Percentiles rank a stretch among this genome's conserved stretches.
phyloP scores from a whole-genome alignment of 2,329 filamentous ascomycete genomes.

The Trichophyton mentagrophytes region DNA sequence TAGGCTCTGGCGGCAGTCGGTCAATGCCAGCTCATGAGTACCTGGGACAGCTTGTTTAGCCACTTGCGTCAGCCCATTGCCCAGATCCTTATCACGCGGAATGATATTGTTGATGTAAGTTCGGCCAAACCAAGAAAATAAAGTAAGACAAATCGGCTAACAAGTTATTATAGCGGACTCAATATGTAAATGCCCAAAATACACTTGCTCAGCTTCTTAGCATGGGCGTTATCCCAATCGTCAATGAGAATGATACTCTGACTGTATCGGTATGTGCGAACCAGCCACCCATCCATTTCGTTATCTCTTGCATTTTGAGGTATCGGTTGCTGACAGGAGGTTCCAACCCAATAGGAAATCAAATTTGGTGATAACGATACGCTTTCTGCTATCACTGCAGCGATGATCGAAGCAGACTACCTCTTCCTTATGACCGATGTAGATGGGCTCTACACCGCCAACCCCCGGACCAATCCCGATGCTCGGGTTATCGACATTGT shows the following conservation, averaged over 20 bases:
- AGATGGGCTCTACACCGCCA: slow-evolving; percentile 93
- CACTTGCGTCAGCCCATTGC: slow-evolving; percentile 84
- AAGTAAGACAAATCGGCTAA: slow-evolving; percentile 12
- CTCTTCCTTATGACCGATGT: slow-evolving; percentile 98
- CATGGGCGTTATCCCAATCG: slow-evolving; percentile 94
- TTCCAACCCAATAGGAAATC: slow-evolving; percentile 52
- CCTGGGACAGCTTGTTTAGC: slow-evolving; percentile 87
- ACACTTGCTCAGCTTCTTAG: slow-evolving; percentile 80
- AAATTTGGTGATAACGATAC: slow-evolving; percentile 99
- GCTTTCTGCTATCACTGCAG: slow-evolving; percentile 86
- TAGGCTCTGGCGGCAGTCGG: slow-evolving; percentile 87
- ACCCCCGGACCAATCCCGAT: slow-evolving; percentile 72
- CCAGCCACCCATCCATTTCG: background rate
- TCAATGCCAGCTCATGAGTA: slow-evolving; percentile 83
- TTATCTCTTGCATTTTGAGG: background rate
- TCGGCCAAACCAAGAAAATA: background rate
- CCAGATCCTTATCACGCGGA: slow-evolving; percentile 85
- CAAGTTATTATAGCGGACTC: slow-evolving; percentile 49
- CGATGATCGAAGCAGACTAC: slow-evolving; percentile 93
- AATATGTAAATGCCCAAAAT: slow-evolving; percentile 94
- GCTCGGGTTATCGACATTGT: slow-evolving; percentile 86
- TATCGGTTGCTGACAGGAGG: background rate
- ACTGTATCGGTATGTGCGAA: slow-evolving; percentile 54
- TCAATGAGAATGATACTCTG: slow-evolving; percentile 96
- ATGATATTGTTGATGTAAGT: slow-evolving; percentile 84